These are phyloP conservation scores for Trichophyton equinum DNA, from an alignment of 2,329 filamentous ascomycete species.

Conservation along the genomic window DNA sequence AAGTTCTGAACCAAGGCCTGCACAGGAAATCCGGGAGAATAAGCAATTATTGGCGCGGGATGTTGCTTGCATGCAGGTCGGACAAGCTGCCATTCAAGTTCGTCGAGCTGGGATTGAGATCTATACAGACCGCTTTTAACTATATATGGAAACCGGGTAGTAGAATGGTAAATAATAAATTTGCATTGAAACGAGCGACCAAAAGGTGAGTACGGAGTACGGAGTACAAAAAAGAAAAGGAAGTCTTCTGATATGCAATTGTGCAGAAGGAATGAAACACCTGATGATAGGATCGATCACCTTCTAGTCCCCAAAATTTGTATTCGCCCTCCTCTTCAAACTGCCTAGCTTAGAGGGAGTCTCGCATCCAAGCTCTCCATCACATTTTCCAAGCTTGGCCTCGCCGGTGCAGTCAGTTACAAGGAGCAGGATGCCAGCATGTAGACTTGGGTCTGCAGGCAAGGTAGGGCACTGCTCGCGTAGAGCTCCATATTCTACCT, in stretches of 20 bases:
- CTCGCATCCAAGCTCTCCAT: constrained; percentile 6
- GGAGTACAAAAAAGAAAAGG: background rate
- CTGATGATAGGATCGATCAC: background rate
- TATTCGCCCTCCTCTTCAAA: background rate
- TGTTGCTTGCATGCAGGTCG: background rate
- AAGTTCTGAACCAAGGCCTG: background rate
- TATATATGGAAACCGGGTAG: background rate
- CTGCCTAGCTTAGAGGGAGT: background rate
- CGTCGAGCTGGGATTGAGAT: background rate
- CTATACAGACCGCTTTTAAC: background rate
- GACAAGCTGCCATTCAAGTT: background rate
- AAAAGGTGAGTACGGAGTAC: background rate
- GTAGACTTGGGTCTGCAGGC: constrained; percentile 8
- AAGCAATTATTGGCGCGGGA: background rate
- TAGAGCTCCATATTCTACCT: background rate
- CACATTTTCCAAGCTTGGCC: constrained; percentile 11
- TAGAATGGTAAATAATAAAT: background rate
- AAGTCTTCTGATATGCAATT: background rate
- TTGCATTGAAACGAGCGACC: background rate
- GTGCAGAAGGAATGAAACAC: no score
- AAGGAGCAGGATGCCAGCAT: constrained; percentile 13
- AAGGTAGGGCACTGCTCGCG: background rate
- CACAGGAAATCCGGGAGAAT: background rate
- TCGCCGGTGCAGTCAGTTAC: constrained; percentile 13
- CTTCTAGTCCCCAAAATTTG: background rate